Evolutionary conservation across 106 monocot genomes (phyloP), one percentile per base, ranked within the genome.

Genomic region (Dioscorea alata): DNA sequence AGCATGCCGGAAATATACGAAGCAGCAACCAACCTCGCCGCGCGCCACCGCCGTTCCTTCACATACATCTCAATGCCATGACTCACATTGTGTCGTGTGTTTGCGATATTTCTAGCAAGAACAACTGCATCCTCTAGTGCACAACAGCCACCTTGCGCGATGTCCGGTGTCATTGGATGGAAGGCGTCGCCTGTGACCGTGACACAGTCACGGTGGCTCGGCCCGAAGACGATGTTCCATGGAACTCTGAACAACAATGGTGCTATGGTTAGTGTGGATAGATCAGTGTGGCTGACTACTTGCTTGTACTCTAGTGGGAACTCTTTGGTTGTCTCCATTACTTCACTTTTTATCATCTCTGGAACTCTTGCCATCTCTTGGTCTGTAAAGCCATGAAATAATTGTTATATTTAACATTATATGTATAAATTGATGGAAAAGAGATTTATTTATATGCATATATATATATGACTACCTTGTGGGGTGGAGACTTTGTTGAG

Each of bases 71-170:
- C 75, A 33, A 75, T 19, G 10, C 57, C 81, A 24, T 71, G 17
- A 52, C 35, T 54, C 9, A 35, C 15, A 49, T 34, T 25, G 16
- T 16, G 21, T 35, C 21, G 63, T 0, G 52, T 62, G 21, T 12
- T 57, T 9, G 65, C 56, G n/a, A 81, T 13, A 33, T 56, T 22
- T 28, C 75, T 64, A 6, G 52, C 81, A 6, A 81, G 67, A 48
- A 81, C 75, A 32, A 81, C 71, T 8, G 75, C 81, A 56, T 81
- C 81, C 60, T 81, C 75, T 24, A 81, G 50, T 20, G 81, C 70
- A 15, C 61, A 4, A 33, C 81, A 75, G 7, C 81, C 75, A 59
- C 81, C 81, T 9, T 75, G 75, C 8, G 50, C 71, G 10, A 81
- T 16, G 53, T 81, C 75, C 21, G 75, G 75, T 15, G 71, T 75